Percentiles rank a stretch among this genome's conserved stretches.
These are phyloP conservation scores for Fagopyrum tataricum DNA, from an alignment of 148 eudicot genomes.

Conservation along the genomic window DNA sequence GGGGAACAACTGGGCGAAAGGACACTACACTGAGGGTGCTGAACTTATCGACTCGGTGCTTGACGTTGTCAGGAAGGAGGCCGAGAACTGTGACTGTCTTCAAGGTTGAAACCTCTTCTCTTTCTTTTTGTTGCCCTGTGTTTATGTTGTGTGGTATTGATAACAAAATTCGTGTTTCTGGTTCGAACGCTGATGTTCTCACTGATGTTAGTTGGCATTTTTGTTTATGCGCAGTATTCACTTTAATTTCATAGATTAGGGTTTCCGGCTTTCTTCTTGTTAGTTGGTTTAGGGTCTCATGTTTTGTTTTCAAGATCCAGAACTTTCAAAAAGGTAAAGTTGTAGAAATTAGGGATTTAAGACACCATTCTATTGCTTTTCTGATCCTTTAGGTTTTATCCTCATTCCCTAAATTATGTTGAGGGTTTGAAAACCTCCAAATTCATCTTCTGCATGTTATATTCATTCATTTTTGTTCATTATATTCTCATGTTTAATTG, in stretches of 20 bases:
- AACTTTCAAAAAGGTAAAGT: not conserved
- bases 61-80: slow-evolving; percentile 16
- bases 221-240: not conserved
- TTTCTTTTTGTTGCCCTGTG: not conserved
- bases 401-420: not conserved
- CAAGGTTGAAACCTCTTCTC: not conserved
- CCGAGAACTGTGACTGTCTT: slow-evolving; percentile 16
- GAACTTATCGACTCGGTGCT: slow-evolving; percentile 17
- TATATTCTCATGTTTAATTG: not conserved
- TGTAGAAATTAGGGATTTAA: not conserved
- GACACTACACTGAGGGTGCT: slow-evolving; percentile 16
- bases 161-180: not conserved
- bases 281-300: not conserved
- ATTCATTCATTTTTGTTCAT: no score
- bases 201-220: not conserved
- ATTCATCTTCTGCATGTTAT: not conserved
- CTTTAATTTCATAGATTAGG: not conserved
- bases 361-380: not conserved
- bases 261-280: not conserved
- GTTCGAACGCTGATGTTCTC: not conserved
- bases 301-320: not conserved
- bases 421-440: not conserved
- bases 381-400: not conserved
- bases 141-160: not conserved
- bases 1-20: slow-evolving; percentile 16